These are phyloP conservation scores for Talaromyces sp. DNA, from an alignment of 2,329 filamentous ascomycete species.

Conservation along the genomic window DNA sequence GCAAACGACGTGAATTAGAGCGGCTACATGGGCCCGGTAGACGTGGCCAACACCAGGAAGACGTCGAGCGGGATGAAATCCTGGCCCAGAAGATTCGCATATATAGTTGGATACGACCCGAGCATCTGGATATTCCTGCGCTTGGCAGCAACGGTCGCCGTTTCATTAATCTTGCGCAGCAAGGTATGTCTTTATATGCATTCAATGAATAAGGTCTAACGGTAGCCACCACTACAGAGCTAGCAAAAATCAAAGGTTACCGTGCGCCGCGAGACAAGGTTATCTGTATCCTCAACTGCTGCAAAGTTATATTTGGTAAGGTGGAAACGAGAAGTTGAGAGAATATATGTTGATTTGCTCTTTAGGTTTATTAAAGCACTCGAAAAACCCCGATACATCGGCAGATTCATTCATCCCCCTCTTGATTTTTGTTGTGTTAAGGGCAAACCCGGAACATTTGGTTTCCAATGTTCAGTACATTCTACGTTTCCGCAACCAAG, in stretches of 20 bases:
- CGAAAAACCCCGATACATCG: conserved; percentile 80
- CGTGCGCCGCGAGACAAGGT: conserved; percentile 97
- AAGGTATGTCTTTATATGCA: conserved; percentile 52
- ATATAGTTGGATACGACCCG: conserved; percentile 89
- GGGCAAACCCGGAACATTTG: conserved; percentile 89
- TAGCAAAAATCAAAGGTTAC: conserved; percentile 94
- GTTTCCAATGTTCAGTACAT: conserved; percentile 99
- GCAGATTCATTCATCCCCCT: conserved; percentile 94
- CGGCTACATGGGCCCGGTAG: conserved; percentile 73
- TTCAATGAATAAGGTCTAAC: background rate
- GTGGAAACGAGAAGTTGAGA: background rate
- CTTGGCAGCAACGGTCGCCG: conserved; percentile 81
- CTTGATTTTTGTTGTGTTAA: conserved; percentile 90
- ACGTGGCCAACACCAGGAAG: conserved; percentile 92
- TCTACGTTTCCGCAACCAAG: conserved; percentile 90
- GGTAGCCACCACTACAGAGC: conserved; percentile 50
- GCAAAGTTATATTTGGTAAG: conserved; percentile 96
- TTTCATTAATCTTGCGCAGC: conserved; percentile 83
- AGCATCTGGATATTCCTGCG: conserved; percentile 86
- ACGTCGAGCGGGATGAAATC: conserved; percentile 95
- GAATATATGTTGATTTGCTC: background rate
- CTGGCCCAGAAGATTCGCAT: conserved; percentile 94
- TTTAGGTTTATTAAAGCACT: conserved; percentile 77
- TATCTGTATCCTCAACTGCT: conserved; percentile 96
- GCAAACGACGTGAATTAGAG: conserved; percentile 65